phyloP scores from a whole-genome alignment of 257 asterid genomes.

The Schizonepeta tenuifolia region DNA sequence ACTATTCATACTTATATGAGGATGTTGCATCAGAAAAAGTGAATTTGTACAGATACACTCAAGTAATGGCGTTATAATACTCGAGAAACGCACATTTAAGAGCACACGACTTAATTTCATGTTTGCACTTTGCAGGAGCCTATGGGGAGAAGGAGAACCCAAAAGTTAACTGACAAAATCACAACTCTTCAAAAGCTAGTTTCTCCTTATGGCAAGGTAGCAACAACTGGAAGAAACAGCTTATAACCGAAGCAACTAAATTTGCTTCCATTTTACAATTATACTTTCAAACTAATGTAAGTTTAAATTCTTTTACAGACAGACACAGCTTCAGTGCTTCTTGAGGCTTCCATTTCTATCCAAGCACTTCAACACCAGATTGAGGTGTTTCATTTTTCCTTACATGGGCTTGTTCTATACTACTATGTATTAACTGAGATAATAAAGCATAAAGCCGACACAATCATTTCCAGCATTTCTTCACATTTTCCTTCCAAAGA shows the following conservation, averaged over 20 bases:
- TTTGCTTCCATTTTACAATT: not conserved
- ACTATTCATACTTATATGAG: not conserved
- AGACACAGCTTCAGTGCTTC: conserved; percentile 70
- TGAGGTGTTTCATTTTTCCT: conserved; percentile 42
- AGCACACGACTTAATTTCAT: not conserved
- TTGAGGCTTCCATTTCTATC: conserved; percentile 58
- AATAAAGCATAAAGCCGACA: not conserved
- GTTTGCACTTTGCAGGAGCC: conserved; percentile 26
- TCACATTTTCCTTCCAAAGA: conserved; percentile 12
- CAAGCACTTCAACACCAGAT: conserved; percentile 58
- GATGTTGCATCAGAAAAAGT: not conserved
- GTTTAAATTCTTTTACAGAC: conserved; percentile 46
- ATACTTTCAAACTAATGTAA: not conserved
- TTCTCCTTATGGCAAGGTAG: conserved; percentile 76
- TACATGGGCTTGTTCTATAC: not conserved
- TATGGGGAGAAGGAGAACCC: conserved; percentile 47
- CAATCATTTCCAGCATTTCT: not conserved
- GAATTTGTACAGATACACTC: not conserved
- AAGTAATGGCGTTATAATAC: not conserved
- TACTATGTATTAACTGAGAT: not conserved
- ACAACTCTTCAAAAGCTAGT: conserved; percentile 70
- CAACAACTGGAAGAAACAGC: not conserved
- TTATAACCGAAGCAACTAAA: conserved; percentile 2
- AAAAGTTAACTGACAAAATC: conserved; percentile 58
- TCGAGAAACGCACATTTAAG: not conserved